phyloP scores from a whole-genome alignment of 306 rosid genomes.

The Prunus campanulata region DNA sequence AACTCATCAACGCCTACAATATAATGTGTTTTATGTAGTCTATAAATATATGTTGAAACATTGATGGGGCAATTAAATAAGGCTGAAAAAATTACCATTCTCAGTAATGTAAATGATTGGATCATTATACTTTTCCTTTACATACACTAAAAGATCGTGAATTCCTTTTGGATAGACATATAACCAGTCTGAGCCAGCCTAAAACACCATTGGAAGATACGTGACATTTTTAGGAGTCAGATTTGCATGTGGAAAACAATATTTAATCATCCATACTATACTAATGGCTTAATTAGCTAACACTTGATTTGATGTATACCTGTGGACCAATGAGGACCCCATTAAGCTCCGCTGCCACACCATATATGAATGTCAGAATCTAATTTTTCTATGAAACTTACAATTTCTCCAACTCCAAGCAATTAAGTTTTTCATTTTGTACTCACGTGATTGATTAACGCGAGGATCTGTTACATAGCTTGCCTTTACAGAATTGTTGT shows the following conservation, averaged over 20 bases:
- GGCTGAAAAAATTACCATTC: neutral
- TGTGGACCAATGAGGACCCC: neutral
- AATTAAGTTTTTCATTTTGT: neutral
- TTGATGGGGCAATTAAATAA: neutral
- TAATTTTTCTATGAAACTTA: too few relatives aligned
- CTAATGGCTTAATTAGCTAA: too few relatives aligned
- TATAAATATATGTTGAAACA: neutral
- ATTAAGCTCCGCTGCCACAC: neutral
- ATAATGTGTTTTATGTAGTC: neutral
- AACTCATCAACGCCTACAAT: conserved; percentile 51
- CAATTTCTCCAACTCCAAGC: neutral
- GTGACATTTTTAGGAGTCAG: too few relatives aligned
- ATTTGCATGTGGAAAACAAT: neutral
- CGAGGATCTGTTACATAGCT: conserved; percentile 31
- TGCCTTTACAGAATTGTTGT: neutral
- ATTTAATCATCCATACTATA: too few relatives aligned
- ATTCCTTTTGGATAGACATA: conserved; percentile 20
- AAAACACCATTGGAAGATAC: neutral
- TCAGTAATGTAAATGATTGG: conserved; percentile 20
- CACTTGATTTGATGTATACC: neutral
- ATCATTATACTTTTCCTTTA: conserved; percentile 14
- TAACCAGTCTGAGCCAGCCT: neutral
- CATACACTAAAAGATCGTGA: conserved; percentile 19
- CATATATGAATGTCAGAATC: neutral
- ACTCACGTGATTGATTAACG: conserved; percentile 34